Base-by-base conservation (phyloP, 2,329 filamentous ascomycete genomes). In the Fusarium neocosmosporiellum region DNA sequence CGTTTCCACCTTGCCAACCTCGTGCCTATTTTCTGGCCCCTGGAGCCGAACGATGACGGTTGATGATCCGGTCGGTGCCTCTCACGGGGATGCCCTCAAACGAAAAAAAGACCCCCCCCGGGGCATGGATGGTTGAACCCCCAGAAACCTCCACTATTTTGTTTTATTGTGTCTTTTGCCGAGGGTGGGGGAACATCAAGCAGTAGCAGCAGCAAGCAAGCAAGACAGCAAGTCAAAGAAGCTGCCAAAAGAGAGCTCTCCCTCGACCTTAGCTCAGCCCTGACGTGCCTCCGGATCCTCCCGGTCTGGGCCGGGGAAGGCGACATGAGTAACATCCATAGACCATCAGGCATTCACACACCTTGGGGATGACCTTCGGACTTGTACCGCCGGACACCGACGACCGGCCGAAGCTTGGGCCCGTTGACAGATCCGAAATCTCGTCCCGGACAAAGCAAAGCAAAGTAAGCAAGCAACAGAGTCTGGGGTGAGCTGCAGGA, bases 401-500 rank as follows among this genome's bases (percentile, higher is more conserved):
- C 64, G 55, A 72, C 65, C 64, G 46, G 53, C 71, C 71, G 63
- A 71, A 48, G 34, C 54, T 61, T 53, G 43, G 46, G 55, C 46
- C 27, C 46, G 27, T 31, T 60, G 53, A 63, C 66, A 77, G 70
- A 72, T 68, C 63, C 66, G 46, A 48, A 71, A 73, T 68, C 65
- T 66, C 60, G 11, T 58, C n/a, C 43, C 46, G 55, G 14, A 24
- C 31, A 37, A 55, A 58, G n/a, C n/a, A 48, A 48, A 36, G 59
- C 33, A 39, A 41, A 18, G n/a, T n/a, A 46, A 37, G 24, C 37
- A 29, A 43, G 62, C 20, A 34, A 27, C 36, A 36, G 29, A 43
- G 74, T 68, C 71, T 66, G 59, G 64, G 67, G 67, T 67, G 60
- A 71, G 71, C 75, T 77, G 75, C 75, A 77, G 75, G 74, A 76